Evolutionary conservation across 768 basidiomycete genomes (phyloP).

Genomic region (Tremella mesenterica): DNA sequence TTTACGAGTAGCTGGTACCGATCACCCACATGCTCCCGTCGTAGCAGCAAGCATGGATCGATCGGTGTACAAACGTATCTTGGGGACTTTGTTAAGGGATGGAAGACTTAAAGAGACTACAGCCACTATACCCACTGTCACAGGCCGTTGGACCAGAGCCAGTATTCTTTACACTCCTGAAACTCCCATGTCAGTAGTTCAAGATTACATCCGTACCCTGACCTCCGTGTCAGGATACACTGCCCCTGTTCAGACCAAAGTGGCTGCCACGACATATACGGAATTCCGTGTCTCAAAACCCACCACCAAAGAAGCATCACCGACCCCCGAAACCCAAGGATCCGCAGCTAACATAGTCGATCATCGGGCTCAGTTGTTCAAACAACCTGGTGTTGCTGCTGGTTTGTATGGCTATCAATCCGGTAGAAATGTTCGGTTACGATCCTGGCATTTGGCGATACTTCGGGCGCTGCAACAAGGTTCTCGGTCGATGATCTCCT

Average conservation of each 20-base stretch:
- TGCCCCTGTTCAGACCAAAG: background rate
- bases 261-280: background rate
- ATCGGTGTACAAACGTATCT: conserved; percentile 57
- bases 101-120: conserved; percentile 61
- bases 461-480: conserved; percentile 9
- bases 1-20: conserved; percentile 23
- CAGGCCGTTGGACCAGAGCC: conserved; percentile 55
- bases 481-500: conserved; percentile 50
- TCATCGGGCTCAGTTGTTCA: conserved; percentile 42
- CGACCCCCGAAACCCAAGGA: background rate
- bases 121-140: conserved; percentile 56
- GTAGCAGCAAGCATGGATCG: conserved; percentile 25
- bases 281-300: background rate
- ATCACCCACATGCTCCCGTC: conserved; percentile 22
- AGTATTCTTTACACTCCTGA: conserved; percentile 61
- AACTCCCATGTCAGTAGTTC: conserved; percentile 52
- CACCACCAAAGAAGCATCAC: background rate
- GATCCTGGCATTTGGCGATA: conserved; percentile 34
- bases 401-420: conserved; percentile 68
- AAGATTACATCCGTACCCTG: conserved; percentile 51
- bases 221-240: background rate
- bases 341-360: background rate
- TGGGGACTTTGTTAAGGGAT: conserved; percentile 57
- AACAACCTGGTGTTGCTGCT: conserved; percentile 60
- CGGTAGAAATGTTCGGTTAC: conserved; percentile 59